A percentile compares a stretch with the other conserved stretches of the same genome.
These are phyloP conservation scores for Lepidium campestre DNA, from an alignment of 441 rosid genomes.

Conservation along the genomic window DNA sequence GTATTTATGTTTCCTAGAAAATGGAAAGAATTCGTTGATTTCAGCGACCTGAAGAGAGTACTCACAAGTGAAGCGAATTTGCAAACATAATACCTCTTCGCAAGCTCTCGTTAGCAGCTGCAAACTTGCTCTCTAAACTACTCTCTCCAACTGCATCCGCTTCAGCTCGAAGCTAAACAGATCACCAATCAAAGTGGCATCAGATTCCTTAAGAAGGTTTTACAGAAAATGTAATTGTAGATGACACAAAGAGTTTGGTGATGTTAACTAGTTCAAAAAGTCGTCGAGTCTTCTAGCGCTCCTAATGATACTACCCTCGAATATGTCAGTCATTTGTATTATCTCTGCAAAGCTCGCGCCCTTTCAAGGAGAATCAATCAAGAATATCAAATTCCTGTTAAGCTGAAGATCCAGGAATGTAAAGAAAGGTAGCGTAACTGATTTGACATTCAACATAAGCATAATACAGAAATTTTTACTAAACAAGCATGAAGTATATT, in stretches of 20 bases:
- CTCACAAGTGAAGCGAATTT: constrained; percentile 77
- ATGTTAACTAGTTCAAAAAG: constrained; percentile 84
- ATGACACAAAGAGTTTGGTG: background rate
- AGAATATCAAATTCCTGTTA: constrained; percentile 9
- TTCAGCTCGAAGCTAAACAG: constrained; percentile 67
- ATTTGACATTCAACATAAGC: background rate
- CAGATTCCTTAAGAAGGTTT: background rate
- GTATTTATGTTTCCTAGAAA: too few relatives aligned
- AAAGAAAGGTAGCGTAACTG: background rate
- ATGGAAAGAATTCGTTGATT: too few relatives aligned
- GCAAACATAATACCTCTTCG: constrained; percentile 97
- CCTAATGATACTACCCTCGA: constrained; percentile 92
- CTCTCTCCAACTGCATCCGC: constrained; percentile 91
- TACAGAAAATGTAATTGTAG: background rate
- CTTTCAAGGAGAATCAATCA: constrained; percentile 31
- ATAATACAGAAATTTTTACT: background rate
- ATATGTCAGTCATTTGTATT: constrained; percentile 92
- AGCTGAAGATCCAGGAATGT: constrained; percentile 1
- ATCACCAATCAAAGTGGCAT: constrained; percentile 9
- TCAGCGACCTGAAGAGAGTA: background rate
- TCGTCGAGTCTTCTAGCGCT: constrained; percentile 94
- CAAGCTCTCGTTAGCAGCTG: constrained; percentile 84
- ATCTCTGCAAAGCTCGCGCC: constrained; percentile 90
- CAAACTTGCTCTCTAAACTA: constrained; percentile 68
- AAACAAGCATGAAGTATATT: background rate